phyloP scores from a whole-genome alignment of 148 eudicot species.

The Diospyros kaki region DNA sequence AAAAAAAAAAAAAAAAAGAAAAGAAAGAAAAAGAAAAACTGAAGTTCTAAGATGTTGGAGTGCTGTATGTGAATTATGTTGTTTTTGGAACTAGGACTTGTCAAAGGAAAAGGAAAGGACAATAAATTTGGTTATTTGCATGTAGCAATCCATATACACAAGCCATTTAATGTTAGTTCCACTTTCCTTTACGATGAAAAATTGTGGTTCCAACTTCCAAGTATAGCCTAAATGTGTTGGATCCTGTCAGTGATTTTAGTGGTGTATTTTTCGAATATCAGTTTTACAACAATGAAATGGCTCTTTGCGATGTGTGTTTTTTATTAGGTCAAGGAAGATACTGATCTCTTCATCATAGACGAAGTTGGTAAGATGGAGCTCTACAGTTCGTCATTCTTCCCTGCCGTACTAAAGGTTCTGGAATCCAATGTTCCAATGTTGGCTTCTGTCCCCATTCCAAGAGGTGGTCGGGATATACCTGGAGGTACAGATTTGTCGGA shows the following conservation, averaged over 20 bases:
- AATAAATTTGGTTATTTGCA: background rate
- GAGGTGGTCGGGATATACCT: conserved; percentile 80
- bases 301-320: background rate
- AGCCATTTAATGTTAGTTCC: background rate
- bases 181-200: too few species aligned
- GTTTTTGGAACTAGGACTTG: background rate
- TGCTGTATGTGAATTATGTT: background rate
- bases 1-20: background rate
- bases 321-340: conserved; percentile 74
- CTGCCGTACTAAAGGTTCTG: conserved; percentile 75
- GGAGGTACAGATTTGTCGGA: conserved; percentile 43
- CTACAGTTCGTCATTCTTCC: conserved; percentile 76
- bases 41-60: background rate
- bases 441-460: conserved; percentile 78
- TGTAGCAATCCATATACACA: background rate
- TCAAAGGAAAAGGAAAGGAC: background rate
- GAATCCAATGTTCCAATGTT: conserved; percentile 72
- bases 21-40: background rate
- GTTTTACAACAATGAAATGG: too few species aligned
- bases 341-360: conserved; percentile 77
- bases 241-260: too few species aligned
- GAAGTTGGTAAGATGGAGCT: conserved; percentile 98
- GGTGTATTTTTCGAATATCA: too few species aligned
- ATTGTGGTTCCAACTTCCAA: too few species aligned
- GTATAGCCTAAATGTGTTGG: too few species aligned